Conservation (phyloP, 2,329 filamentous ascomycete species). For the Pseudocercospora pini-densiflorae region DNA sequence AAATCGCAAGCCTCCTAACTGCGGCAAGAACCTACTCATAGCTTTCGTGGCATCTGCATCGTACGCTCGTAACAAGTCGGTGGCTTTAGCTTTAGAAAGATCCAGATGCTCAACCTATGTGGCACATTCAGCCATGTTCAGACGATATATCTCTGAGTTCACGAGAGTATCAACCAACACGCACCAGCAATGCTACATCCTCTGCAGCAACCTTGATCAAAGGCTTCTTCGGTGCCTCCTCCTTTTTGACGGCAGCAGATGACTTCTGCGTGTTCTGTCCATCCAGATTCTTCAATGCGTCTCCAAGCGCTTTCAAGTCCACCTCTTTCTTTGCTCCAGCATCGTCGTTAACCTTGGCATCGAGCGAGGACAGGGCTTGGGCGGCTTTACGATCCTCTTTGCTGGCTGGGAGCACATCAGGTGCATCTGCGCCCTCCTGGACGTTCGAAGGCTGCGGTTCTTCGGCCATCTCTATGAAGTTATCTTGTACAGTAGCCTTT, state of each 20-base stretch:
- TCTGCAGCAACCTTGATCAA: constrained; percentile 73
- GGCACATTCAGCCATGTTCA: not conserved
- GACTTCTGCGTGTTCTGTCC: constrained; percentile 48
- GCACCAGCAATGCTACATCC: constrained; percentile 71
- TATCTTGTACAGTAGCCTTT: not conserved
- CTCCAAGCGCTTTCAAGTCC: constrained; percentile 71
- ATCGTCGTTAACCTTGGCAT: constrained; percentile 57
- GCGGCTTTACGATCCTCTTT: constrained; percentile 80
- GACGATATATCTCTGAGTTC: not conserved
- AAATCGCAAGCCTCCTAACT: not conserved
- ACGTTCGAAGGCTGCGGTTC: constrained; percentile 64
- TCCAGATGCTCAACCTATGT: constrained; percentile 72
- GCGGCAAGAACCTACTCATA: constrained; percentile 62
- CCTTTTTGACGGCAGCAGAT: constrained; percentile 47
- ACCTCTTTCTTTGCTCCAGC: constrained; percentile 59
- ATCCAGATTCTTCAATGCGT: constrained; percentile 70
- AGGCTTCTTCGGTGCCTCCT: constrained; percentile 43
- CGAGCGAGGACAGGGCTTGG: constrained; percentile 72
- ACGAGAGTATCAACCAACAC: constrained; percentile 35
- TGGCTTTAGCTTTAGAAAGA: constrained; percentile 71
- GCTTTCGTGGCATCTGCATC: constrained; percentile 72
- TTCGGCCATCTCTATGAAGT: constrained; percentile 60
- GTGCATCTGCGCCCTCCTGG: constrained; percentile 64
- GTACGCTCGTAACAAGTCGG: constrained; percentile 72
- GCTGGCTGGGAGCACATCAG: constrained; percentile 60